Evolutionary conservation across 2,329 filamentous ascomycete genomes (phyloP), one percentile per base, ranked within the genome.

Genomic region (Arachnomyces sp.): DNA sequence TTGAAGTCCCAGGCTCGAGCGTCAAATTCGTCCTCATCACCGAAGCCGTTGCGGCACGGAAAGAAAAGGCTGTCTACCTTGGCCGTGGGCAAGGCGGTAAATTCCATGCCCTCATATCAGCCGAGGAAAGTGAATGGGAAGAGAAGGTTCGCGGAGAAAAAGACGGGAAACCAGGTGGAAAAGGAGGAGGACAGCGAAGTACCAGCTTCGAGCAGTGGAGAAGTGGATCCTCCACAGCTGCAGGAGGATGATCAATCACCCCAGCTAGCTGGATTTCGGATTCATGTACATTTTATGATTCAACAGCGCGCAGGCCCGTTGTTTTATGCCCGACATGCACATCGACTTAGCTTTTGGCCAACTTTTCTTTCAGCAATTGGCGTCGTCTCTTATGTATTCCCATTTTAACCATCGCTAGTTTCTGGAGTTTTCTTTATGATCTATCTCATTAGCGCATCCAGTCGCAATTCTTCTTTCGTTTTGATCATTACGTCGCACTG

Each of bases 11-110:
- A 28, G 71, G 71, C 3, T 73, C 70, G 8, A 71, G 65, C 3
- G 81, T 82, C 49, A 77, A 82, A 15, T 85, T 83, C 50, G 81
- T 87, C 2, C 70, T 88, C 7, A 76, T 89, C 31, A 85, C 82
- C 0, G 81, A 87, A 55, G 73, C 67, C 2, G 82, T 81, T 25
- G 81, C 84, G 1, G 68, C 68, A 14, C 77, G 81, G 9, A 68
- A 70, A 16, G 79, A 79, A 51, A 66, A 70, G 30, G 69, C 70
- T 0, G 51, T 72, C 13, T 75, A 75, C 44, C 65, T 74, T 42
- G 61, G 67, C 7, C 59, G 72, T 28, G 72, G 72, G 7, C 70
- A 73, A 40, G 66, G 70, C 14, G 66, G 68, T 5, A 64, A 62
- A 40, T 73, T 74, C 44, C 68, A 73, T 43, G 60, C 67, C 6